These are phyloP conservation scores for Calonectria pseudoturangicola DNA, from an alignment of 2,329 filamentous ascomycete genomes.

Conservation along the genomic window DNA sequence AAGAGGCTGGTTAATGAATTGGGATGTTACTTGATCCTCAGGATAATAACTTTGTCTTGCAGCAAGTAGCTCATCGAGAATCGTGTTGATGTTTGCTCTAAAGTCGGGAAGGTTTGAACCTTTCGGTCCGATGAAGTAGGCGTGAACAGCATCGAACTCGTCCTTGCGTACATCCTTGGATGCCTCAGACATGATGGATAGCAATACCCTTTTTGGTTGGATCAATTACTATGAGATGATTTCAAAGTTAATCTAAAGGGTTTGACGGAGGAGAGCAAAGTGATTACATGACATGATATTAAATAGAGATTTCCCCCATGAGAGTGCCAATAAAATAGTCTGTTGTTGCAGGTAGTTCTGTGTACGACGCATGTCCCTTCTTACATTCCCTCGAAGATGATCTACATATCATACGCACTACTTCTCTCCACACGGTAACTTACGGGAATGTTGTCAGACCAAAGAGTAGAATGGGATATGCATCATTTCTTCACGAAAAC, in stretches of 20 bases:
- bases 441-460: neutral
- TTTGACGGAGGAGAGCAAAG: too few species aligned
- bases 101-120: conserved; percentile 65
- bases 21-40: conserved; percentile 58
- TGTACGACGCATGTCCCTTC: neutral
- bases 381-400: neutral
- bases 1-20: neutral
- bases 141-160: conserved; percentile 53
- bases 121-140: conserved; percentile 66
- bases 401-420: neutral
- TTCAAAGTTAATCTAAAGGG: neutral
- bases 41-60: conserved; percentile 60
- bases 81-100: conserved; percentile 61
- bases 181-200: neutral
- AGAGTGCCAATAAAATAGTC: neutral
- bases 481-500: neutral
- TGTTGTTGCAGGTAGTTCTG: neutral
- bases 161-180: conserved; percentile 32
- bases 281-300: neutral
- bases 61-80: conserved; percentile 60
- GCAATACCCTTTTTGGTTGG: neutral
- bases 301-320: neutral
- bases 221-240: neutral
- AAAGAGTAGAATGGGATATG: neutral
- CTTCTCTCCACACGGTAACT: neutral